phyloP scores from a whole-genome alignment of 225 moss, liverwort and hornwort species.

The Sphagnum contortum region DNA sequence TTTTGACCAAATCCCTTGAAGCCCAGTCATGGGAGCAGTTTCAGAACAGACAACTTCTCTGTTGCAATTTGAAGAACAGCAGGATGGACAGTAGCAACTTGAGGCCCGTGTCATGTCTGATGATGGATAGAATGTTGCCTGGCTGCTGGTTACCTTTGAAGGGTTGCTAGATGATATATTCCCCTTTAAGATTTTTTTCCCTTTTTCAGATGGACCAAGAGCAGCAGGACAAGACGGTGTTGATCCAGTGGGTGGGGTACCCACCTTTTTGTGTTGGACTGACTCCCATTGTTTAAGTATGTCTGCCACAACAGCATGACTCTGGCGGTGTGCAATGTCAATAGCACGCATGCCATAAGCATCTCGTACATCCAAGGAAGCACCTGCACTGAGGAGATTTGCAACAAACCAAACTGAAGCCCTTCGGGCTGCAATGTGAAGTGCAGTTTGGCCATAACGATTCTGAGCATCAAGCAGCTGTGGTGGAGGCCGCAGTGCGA shows the following conservation, averaged over 20 bases:
- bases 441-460: constrained; percentile 74
- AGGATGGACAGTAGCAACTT: constrained; percentile 5
- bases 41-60: background rate
- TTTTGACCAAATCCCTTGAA: too few relatives aligned
- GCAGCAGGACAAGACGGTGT: constrained; percentile 3
- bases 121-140: background rate
- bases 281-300: constrained; percentile 48
- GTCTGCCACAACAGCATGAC: constrained; percentile 32
- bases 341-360: constrained; percentile 48
- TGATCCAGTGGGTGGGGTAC: background rate
- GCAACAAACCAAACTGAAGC: constrained; percentile 75
- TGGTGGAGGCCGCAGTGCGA: constrained; percentile 15
- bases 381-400: constrained; percentile 59
- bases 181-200: constrained; percentile 25
- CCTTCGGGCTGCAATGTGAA: constrained; percentile 73
- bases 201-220: constrained; percentile 6
- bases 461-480: constrained; percentile 71
- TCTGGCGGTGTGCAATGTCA: constrained; percentile 46
- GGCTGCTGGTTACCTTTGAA: constrained; percentile 11
- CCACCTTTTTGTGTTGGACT: constrained; percentile 6
- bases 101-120: background rate
- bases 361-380: constrained; percentile 57
- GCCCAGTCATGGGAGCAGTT: too few relatives aligned
- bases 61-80: constrained; percentile 2
- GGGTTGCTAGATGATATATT: constrained; percentile 6